A percentile compares a stretch with the other conserved stretches of the same genome.
Conservation (phyloP, 495 filamentous ascomycete genomes). For the Aspergillus asperescens region DNA sequence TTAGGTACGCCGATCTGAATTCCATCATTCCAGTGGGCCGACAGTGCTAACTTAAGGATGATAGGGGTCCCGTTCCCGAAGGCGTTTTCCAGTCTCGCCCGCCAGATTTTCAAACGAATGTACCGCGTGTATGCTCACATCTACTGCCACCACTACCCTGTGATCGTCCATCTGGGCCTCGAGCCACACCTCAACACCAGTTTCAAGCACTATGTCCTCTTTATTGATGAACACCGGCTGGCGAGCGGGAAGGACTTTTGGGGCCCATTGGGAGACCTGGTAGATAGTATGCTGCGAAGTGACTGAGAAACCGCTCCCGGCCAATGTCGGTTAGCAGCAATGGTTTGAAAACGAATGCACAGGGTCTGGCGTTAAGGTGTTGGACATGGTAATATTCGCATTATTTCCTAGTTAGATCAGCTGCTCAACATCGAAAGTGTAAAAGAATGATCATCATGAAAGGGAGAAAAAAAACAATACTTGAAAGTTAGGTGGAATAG, state of each 20-base stretch:
- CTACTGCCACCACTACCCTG: slow-evolving; percentile 99
- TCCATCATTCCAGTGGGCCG: neutral
- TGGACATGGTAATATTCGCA: slow-evolving; percentile 6
- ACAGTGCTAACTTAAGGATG: slow-evolving; percentile 10
- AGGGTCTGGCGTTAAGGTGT: slow-evolving; percentile 27
- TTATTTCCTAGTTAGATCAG: neutral
- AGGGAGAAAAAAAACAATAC: neutral
- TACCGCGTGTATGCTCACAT: slow-evolving; percentile 99
- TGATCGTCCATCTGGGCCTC: slow-evolving; percentile 88
- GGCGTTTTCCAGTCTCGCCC: slow-evolving; percentile 76
- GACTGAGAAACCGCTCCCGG: slow-evolving; percentile 54
- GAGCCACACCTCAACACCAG: slow-evolving; percentile 98
- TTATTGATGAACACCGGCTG: slow-evolving; percentile 87
- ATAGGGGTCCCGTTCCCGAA: slow-evolving; percentile 93
- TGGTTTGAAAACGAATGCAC: slow-evolving; percentile 11
- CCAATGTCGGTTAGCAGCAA: neutral
- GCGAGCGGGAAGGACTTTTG: slow-evolving; percentile 94
- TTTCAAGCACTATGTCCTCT: slow-evolving; percentile 98
- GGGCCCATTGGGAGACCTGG: slow-evolving; percentile 92
- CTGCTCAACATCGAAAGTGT: neutral
- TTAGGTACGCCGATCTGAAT: slow-evolving; percentile 54
- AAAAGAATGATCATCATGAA: neutral
- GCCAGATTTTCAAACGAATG: slow-evolving; percentile 95
- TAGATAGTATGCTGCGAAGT: slow-evolving; percentile 93
- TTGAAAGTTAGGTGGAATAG: too few relatives aligned